Base-by-base conservation (phyloP, 2,329 filamentous ascomycete species). In the Colletotrichum lupini region DNA sequence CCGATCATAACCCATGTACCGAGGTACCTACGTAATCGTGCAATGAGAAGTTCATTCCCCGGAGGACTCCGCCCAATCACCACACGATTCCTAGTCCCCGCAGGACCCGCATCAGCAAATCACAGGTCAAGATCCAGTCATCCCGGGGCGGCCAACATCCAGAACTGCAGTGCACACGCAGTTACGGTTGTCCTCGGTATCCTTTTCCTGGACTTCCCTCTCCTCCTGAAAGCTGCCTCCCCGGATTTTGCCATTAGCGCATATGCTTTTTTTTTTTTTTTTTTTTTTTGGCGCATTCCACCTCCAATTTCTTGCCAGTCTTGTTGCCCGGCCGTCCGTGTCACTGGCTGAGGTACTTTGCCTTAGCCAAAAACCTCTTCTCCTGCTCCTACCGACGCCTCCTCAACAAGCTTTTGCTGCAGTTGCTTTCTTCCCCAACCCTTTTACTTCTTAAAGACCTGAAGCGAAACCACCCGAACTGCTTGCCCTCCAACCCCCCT, bases 201-300 rank as follows among this genome's bases (percentile, higher is more conserved):
- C 53, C 65, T 69, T 58, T 63, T 59, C 37, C 63, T 64, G 60
- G 57, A 42, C 37, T 42, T 42, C 37, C 37, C 37, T 37, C 35
- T 37, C 14, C 35, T 42, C 37, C 37, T 42, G 37, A 42, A 42
- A 1, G 37, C 37, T 59, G 71, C 62, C 55, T 32, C 72, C 70
- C 72, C 72, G 68, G 68, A 67, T 72, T 74, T 72, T 74, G 72
- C 62, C 72, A 73, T 73, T 73, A 71, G 71, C 71, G 71, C 67
- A 61, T 61, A 59, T 65, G 60, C 67, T 42, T 26, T 56, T 57
- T 58, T 37, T 65, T 46, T 61, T 42, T 26, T 56, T 57, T 57
- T 37, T 64, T n/a, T 26, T 56, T 57, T 57, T 37, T 64, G 9
- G 42, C 19, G 64, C 71, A 61, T 66, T 52, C 53, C 49, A 58